Evolutionary conservation across 2,329 filamentous ascomycete genomes (phyloP).

Genomic region (Aphanocladium album): DNA sequence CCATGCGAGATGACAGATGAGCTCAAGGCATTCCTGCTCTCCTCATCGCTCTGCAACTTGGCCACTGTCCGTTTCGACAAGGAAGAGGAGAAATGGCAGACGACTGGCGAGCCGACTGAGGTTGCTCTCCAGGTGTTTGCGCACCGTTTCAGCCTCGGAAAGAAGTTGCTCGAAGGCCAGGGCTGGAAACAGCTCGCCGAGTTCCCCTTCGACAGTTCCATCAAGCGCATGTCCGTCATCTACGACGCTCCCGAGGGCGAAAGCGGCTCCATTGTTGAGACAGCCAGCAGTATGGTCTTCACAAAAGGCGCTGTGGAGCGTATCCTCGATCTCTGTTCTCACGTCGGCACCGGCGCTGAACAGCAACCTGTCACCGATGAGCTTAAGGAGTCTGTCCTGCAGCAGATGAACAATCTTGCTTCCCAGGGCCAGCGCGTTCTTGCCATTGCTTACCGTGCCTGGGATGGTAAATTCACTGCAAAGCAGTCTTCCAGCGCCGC

Average conservation of each 20-base stretch:
- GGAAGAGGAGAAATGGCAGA: conserved; percentile 56
- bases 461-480: conserved; percentile 43
- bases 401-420: conserved; percentile 55
- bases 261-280: conserved; percentile 32
- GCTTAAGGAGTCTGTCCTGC: conserved; percentile 44
- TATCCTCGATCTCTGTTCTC: conserved; percentile 51
- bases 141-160: conserved; percentile 58
- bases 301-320: conserved; percentile 60
- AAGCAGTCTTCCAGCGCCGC: conserved; percentile 28
- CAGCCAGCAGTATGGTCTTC: conserved; percentile 48
- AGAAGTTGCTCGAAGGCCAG: conserved; percentile 44
- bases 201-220: conserved; percentile 72
- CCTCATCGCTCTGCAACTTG: conserved; percentile 61
- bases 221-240: conserved; percentile 77
- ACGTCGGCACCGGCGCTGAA: conserved; percentile 38
- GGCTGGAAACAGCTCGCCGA: conserved; percentile 64
- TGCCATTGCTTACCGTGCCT: conserved; percentile 61
- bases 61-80: conserved; percentile 54
- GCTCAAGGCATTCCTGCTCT: conserved; percentile 47
- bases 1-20: conserved; percentile 39
- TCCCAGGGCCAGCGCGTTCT: conserved; percentile 68
- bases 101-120: conserved; percentile 67
- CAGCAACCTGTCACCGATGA: conserved; percentile 45
- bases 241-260: conserved; percentile 49
- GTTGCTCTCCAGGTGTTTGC: conserved; percentile 73